Conservation (phyloP, 805 yeast genomes). For the Candida incommunis region DNA sequence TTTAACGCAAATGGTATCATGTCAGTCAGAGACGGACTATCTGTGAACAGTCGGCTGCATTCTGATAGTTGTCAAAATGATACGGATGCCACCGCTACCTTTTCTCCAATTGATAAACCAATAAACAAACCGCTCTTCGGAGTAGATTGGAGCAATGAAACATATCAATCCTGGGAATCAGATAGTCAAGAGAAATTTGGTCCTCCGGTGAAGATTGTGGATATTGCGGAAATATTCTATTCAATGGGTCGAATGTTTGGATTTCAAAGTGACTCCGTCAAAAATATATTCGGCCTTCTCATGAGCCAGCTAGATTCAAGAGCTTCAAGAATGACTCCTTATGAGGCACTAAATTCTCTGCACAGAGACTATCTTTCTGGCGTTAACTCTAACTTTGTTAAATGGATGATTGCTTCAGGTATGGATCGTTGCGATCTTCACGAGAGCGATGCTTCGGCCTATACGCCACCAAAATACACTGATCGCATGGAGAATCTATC, state of each 20-base stretch:
- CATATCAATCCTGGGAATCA: neutral
- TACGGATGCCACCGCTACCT: neutral
- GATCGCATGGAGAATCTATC: neutral
- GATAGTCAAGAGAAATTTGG: neutral
- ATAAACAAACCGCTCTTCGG: neutral
- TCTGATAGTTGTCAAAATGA: too few relatives aligned
- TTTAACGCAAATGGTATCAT: neutral
- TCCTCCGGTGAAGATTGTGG: constrained; percentile 18
- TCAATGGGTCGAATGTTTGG: constrained; percentile 45
- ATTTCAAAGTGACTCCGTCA: constrained; percentile 51
- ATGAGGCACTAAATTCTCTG: constrained; percentile 39
- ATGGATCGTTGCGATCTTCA: constrained; percentile 43
- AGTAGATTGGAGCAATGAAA: neutral
- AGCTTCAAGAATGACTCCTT: constrained; percentile 48
- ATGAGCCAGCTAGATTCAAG: constrained; percentile 53
- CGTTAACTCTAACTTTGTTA: constrained; percentile 46
- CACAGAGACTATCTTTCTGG: constrained; percentile 75
- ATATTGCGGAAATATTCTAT: constrained; percentile 42
- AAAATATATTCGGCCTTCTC: constrained; percentile 53
- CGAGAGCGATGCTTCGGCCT: constrained; percentile 20
- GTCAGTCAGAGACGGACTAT: neutral
- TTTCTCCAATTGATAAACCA: neutral
- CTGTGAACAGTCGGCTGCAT: neutral
- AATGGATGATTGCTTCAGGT: constrained; percentile 67
- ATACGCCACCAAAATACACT: neutral